Conservation (phyloP, 192 early-diverging fungal genomes). For the Linnemannia exigua region DNA sequence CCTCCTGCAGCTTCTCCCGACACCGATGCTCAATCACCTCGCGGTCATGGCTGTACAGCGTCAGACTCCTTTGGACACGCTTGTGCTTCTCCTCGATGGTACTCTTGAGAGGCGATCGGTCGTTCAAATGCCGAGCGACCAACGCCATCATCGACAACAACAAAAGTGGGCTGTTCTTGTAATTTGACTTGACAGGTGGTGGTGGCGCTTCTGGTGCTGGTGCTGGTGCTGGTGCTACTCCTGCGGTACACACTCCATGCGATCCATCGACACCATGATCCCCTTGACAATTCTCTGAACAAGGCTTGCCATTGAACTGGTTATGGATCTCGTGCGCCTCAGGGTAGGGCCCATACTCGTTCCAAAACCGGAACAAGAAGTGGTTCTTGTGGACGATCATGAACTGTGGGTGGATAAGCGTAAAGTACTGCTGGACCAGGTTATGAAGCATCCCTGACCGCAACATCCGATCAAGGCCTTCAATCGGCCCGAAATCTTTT, state of each 20-base stretch:
- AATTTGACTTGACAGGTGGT: not conserved
- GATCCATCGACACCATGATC: not conserved
- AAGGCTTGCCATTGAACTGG: not conserved
- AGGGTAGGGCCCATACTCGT: constrained; percentile 35
- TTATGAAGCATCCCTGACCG: constrained; percentile 38
- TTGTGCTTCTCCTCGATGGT: constrained; percentile 20
- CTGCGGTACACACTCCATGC: not conserved
- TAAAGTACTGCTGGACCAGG: constrained; percentile 52
- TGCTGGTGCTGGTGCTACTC: not conserved
- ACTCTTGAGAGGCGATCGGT: constrained; percentile 34
- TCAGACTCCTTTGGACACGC: constrained; percentile 22
- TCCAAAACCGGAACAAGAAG: constrained; percentile 44
- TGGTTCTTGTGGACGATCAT: constrained; percentile 52
- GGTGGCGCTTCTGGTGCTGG: not conserved
- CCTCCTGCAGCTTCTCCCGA: constrained; percentile 17
- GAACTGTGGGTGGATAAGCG: constrained; percentile 45
- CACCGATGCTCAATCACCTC: not conserved
- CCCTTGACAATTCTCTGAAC: not conserved
- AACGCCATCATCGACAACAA: constrained; percentile 46
- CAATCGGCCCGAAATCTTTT: not conserved
- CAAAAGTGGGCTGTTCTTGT: constrained; percentile 22
- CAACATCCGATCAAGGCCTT: constrained; percentile 22
- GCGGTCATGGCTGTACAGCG: constrained; percentile 5
- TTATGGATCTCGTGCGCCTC: constrained; percentile 36
- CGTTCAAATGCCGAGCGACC: constrained; percentile 44